phyloP scores from a whole-genome alignment of 129 eudicot species.

The Chrysanthemum seticuspe region DNA sequence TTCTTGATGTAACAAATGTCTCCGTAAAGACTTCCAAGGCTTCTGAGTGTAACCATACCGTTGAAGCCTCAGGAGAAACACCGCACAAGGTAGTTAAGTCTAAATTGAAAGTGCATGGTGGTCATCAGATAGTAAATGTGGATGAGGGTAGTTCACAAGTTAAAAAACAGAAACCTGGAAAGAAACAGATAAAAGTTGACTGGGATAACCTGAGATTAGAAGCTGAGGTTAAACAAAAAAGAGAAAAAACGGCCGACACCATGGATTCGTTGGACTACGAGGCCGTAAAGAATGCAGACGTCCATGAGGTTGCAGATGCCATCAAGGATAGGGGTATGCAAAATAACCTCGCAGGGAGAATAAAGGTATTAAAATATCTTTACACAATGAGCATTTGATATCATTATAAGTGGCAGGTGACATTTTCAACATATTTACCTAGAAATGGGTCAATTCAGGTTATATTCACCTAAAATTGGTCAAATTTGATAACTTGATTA shows the following conservation, averaged over 20 bases:
- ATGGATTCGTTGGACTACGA: constrained; percentile 94
- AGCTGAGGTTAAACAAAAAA: constrained; percentile 48
- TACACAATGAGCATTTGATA: constrained; percentile 8
- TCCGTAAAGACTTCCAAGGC: constrained; percentile 35
- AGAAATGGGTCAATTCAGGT: background rate
- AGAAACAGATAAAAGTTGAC: constrained; percentile 45
- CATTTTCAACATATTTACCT: background rate
- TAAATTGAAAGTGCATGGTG: constrained; percentile 20
- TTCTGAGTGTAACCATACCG: constrained; percentile 30
- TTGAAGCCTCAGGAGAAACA: constrained; percentile 27
- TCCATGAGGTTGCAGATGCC: constrained; percentile 70
- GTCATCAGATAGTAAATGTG: constrained; percentile 21
- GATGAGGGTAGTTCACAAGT: constrained; percentile 30
- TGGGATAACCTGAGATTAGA: constrained; percentile 78
- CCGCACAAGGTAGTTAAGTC: constrained; percentile 38
- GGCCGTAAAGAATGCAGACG: constrained; percentile 71
- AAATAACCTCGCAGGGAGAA: constrained; percentile 87
- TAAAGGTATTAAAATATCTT: constrained; percentile 48
- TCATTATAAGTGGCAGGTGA: background rate
- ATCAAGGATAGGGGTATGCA: constrained; percentile 97
- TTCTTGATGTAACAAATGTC: constrained; percentile 16
- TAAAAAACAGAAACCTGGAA: constrained; percentile 43
- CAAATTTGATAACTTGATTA: background rate
- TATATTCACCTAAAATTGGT: background rate
- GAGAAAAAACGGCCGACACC: constrained; percentile 56